Evolutionary conservation across 2,329 filamentous ascomycete species (phyloP).

Genomic region (Exophiala xenobiotica): DNA sequence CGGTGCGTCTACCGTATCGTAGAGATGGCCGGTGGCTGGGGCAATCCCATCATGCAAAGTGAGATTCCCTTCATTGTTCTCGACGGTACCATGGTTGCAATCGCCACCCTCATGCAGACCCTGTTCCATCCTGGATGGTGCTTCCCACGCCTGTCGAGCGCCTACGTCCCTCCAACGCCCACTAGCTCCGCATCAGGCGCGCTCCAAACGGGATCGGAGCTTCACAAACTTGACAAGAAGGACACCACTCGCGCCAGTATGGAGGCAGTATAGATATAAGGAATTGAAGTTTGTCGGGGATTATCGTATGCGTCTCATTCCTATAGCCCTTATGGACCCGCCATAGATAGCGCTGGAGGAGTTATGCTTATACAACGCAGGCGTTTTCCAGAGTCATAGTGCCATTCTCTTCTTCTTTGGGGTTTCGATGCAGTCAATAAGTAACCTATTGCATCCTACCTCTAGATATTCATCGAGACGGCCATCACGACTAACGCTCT

Average conservation of each 20-base stretch:
- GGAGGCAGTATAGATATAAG: neutral
- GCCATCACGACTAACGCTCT: too few relatives aligned
- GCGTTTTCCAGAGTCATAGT: too few relatives aligned
- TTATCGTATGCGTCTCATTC: too few relatives aligned
- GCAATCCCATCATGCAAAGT: conserved; percentile 48
- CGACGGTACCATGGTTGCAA: conserved; percentile 41
- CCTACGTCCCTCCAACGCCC: conserved; percentile 4
- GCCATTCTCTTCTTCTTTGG: too few relatives aligned
- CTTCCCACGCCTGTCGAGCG: conserved; percentile 25
- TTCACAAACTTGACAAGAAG: neutral
- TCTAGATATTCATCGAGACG: too few relatives aligned
- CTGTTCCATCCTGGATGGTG: conserved; percentile 26
- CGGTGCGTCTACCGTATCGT: conserved; percentile 52
- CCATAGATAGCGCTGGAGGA: too few relatives aligned
- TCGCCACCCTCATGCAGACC: conserved; percentile 24
- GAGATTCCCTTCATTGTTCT: conserved; percentile 51
- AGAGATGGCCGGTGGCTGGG: conserved; percentile 50
- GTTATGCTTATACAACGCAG: too few relatives aligned
- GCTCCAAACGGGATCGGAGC: neutral
- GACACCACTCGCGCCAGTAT: neutral
- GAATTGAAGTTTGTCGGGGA: too few relatives aligned
- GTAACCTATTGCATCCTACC: too few relatives aligned
- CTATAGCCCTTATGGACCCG: too few relatives aligned
- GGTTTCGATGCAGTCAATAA: too few relatives aligned
- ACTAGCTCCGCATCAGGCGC: neutral